These are phyloP conservation scores for Talaromyces sp. DNA, from an alignment of 2,329 filamentous ascomycete genomes.

Conservation along the genomic window DNA sequence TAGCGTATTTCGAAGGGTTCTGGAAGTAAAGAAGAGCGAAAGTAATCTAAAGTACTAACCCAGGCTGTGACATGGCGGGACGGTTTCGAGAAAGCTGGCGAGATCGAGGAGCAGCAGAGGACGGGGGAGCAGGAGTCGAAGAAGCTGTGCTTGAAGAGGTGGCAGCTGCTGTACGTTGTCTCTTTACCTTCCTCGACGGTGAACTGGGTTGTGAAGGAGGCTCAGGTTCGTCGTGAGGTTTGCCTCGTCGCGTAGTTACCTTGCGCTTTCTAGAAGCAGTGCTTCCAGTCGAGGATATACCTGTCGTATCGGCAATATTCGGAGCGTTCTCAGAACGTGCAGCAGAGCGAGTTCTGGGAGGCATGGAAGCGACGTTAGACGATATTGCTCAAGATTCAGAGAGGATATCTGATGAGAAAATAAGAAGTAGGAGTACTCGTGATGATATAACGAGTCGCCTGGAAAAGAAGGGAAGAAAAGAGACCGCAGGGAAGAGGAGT, in stretches of 20 bases:
- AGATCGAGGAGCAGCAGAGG: constrained; percentile 37
- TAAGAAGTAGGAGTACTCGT: not conserved
- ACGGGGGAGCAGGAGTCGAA: constrained; percentile 40
- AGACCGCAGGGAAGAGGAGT: not conserved
- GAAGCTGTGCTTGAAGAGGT: constrained; percentile 35
- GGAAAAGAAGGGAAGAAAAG: no score
- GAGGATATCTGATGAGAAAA: not conserved
- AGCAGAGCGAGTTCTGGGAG: constrained; percentile 92
- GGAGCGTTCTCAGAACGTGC: constrained; percentile 57
- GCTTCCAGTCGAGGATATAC: constrained; percentile 41
- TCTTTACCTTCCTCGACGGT: constrained; percentile 59
- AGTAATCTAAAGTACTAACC: constrained; percentile 25
- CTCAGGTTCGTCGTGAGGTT: constrained; percentile 34
- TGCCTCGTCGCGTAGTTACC: constrained; percentile 51
- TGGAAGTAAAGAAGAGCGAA: not conserved
- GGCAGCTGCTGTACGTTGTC: constrained; percentile 59
- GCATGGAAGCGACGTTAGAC: constrained; percentile 66
- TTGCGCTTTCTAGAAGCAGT: constrained; percentile 70
- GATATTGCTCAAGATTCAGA: not conserved
- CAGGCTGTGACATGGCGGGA: constrained; percentile 39
- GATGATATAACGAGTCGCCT: not conserved
- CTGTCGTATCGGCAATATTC: constrained; percentile 31
- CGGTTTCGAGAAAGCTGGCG: constrained; percentile 38
- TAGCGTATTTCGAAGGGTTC: not conserved
- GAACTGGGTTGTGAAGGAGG: constrained; percentile 28